Evolutionary conservation across 2,329 filamentous ascomycete genomes (phyloP), one percentile per base, ranked within the genome.

Genomic region (Xylariomycetidae sp.): DNA sequence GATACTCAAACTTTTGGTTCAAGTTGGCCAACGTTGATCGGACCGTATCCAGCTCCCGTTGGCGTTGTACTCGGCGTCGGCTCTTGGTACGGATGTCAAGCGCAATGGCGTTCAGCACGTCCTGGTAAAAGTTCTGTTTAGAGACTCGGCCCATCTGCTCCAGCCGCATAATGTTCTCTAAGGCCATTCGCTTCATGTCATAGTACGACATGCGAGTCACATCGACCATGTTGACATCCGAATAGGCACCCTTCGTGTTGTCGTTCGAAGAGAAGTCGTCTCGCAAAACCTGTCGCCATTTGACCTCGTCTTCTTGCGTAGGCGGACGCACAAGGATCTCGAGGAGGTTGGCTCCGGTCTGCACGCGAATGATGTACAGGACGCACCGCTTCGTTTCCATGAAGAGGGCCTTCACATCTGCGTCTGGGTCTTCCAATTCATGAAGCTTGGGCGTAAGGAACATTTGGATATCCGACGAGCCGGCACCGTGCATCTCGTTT

Each of bases 331-430:
- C 82, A 48, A 98, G 76, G 42, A 98, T 95, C 42, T 96, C 89
- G 59, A 96, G 79, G n/a, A 98, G 74, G 50, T 90, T 95, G 32
- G 80, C 67, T 7, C 92, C 92, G 2, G 85, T 87, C 60, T 98
- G 93, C 22, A 98, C 84, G 38, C 92, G 84, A 54, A 98, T 96
- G 57, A 98, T 96, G 62, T 96, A 98, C 42, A 98, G 68, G 25
- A 96, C 84, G 54, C 92, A 95, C 50, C 92, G 81, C 65, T 98
- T 98, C 3, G 92, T 96, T 63, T 96, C 92, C 79, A 95, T 96
- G 58, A 95, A 95, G 3, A 98, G 72, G 2, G 88, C 74, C 63
- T 96, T 95, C 43, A 92, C 72, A 39, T 92, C 85, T 4, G 89
- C 87, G 54, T 96, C 90, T 4, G 92, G 90, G 55, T 98, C 92